A percentile compares a stretch with the other conserved stretches of the same genome.
phyloP scores from a whole-genome alignment of 768 basidiomycete species.

The Amanita polypyramis region DNA sequence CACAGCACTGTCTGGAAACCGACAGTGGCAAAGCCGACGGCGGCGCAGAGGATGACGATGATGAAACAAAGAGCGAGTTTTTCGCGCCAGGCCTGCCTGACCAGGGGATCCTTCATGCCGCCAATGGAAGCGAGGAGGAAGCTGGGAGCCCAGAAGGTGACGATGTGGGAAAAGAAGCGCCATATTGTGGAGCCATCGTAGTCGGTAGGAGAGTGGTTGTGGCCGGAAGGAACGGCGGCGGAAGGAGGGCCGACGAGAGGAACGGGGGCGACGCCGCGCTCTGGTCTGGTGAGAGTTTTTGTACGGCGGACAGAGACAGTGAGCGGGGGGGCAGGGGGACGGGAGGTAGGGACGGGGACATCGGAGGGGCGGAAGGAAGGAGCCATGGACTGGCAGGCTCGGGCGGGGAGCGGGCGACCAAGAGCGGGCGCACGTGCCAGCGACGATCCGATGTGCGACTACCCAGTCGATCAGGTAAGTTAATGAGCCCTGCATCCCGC shows the following conservation, averaged over 20 bases:
- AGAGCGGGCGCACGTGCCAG: neutral
- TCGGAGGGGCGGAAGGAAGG: slow-evolving; percentile 50
- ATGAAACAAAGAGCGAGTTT: slow-evolving; percentile 92
- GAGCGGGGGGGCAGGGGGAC: slow-evolving; percentile 40
- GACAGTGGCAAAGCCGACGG: slow-evolving; percentile 87
- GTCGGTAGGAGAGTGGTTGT: slow-evolving; percentile 21
- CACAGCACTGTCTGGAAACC: slow-evolving; percentile 91
- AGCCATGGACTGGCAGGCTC: too few relatives aligned
- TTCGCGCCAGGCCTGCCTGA: slow-evolving; percentile 93
- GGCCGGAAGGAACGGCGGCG: slow-evolving; percentile 22
- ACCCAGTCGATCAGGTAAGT: neutral
- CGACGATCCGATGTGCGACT: neutral
- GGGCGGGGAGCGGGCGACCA: too few relatives aligned
- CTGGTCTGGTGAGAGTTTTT: slow-evolving; percentile 95
- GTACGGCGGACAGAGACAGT: slow-evolving; percentile 68
- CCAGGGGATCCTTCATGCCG: slow-evolving; percentile 69
- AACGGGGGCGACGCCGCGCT: slow-evolving; percentile 86
- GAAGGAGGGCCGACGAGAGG: slow-evolving; percentile 78
- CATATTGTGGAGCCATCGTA: slow-evolving; percentile 52
- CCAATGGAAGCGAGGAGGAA: slow-evolving; percentile 64
- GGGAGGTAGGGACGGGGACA: slow-evolving; percentile 59
- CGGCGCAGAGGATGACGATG: slow-evolving; percentile 64
- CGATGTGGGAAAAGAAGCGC: slow-evolving; percentile 67
- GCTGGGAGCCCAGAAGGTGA: slow-evolving; percentile 89
- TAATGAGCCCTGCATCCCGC: neutral